These are phyloP conservation scores for Trypanosoma mega DNA, from an alignment of 208 protist species.

Conservation along the genomic window DNA sequence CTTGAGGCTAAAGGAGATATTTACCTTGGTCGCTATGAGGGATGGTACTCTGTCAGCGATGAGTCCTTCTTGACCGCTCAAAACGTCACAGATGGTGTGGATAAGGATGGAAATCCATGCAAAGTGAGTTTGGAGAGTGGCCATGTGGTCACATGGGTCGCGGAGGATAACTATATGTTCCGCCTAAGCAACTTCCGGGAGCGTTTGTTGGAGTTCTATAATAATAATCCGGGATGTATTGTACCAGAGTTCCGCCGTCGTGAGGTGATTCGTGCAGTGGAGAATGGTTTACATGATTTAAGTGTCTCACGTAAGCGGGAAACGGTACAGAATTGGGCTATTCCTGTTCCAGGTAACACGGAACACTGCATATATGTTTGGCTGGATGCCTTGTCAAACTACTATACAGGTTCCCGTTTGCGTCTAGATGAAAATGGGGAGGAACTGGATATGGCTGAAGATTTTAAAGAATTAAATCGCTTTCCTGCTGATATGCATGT, in stretches of 20 bases:
- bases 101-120: conserved; percentile 87
- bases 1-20: conserved; percentile 93
- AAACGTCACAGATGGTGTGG: conserved; percentile 81
- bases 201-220: conserved; percentile 82
- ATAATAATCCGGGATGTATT: conserved; percentile 88
- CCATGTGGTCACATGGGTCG: conserved; percentile 93
- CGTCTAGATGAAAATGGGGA: conserved; percentile 38
- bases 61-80: conserved; percentile 94
- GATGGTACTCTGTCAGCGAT: conserved; percentile 99
- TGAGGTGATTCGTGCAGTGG: conserved; percentile 89
- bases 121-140: conserved; percentile 94
- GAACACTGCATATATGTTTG: conserved; percentile 99
- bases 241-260: conserved; percentile 89
- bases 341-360: conserved; percentile 95
- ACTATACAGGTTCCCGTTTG: conserved; percentile 92
- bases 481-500: conserved; percentile 92
- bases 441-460: conserved; percentile 38
- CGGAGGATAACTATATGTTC: conserved; percentile 99
- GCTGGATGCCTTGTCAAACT: conserved; percentile 99
- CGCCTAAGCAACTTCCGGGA: conserved; percentile 90
- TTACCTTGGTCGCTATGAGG: conserved; percentile 97
- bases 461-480: conserved; percentile 39
- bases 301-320: conserved; percentile 94
- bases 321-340: conserved; percentile 94
- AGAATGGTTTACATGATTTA: conserved; percentile 93